phyloP scores from a whole-genome alignment of 1,284 basidiomycete species.

The Lentinula novae-zelandiae region DNA sequence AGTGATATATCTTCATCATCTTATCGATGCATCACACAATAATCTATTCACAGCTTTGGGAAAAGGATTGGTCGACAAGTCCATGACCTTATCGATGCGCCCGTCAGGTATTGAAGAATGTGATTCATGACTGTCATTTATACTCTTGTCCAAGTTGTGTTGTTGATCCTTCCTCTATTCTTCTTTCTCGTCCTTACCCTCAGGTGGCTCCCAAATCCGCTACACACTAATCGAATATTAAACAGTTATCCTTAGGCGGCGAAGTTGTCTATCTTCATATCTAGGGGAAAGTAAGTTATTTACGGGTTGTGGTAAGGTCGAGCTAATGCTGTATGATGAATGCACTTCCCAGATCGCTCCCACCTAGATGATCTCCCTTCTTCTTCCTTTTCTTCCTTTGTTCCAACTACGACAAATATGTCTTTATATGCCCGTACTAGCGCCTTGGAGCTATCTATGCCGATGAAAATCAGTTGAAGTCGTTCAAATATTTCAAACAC shows the following conservation, averaged over 20 bases:
- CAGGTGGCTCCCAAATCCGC: neutral
- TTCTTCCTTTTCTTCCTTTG: neutral
- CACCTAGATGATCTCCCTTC: neutral
- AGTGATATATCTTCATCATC: no score
- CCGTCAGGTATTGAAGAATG: neutral
- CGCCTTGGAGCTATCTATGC: neutral
- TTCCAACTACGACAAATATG: neutral
- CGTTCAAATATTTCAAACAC: neutral
- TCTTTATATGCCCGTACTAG: neutral
- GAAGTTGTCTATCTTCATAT: neutral
- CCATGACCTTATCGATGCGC: neutral
- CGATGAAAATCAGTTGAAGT: neutral
- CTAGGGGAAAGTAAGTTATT: neutral
- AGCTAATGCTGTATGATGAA: neutral
- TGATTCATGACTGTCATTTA: neutral
- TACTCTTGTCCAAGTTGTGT: neutral
- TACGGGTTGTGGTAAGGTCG: neutral
- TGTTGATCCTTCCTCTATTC: neutral
- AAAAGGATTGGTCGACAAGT: no score
- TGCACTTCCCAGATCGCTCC: neutral
- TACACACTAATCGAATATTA: neutral
- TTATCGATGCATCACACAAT: no score
- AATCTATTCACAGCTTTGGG: no score
- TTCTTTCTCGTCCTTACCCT: neutral
- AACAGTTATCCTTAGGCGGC: no score